A percentile compares a stretch with the other conserved stretches of the same genome.
Conservation (phyloP, 345 rosid species). For the Schrenkiella parvula region DNA sequence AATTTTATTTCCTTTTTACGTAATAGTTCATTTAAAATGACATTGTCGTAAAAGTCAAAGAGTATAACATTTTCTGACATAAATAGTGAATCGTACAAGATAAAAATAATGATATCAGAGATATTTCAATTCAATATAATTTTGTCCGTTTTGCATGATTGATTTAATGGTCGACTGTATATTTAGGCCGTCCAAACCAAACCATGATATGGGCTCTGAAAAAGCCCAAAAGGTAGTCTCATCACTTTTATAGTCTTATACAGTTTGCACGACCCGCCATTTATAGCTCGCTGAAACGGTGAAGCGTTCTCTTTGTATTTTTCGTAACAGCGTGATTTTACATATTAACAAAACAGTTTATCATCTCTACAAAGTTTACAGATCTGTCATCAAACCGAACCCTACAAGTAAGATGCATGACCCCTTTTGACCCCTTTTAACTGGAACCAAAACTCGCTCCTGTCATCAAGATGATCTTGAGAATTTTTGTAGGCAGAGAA, state of each 20-base stretch:
- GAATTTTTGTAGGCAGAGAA: not conserved
- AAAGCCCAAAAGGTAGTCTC: too few relatives aligned
- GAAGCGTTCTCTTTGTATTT: not conserved
- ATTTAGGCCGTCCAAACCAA: not conserved
- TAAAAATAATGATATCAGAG: conserved; percentile 9
- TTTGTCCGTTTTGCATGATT: conserved; percentile 26
- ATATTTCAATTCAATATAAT: not conserved
- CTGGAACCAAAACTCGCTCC: not conserved
- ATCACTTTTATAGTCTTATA: too few relatives aligned
- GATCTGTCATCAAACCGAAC: not conserved
- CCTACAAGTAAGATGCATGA: conserved; percentile 10
- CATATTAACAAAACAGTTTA: conserved; percentile 3
- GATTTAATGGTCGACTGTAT: conserved; percentile 3
- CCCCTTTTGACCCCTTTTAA: not conserved
- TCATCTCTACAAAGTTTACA: not conserved
- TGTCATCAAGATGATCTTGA: not conserved
- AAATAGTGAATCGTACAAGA: conserved; percentile 22
- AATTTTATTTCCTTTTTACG: not conserved
- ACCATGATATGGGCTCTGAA: conserved; percentile 8
- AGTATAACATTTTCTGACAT: conserved; percentile 23
- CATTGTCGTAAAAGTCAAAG: conserved; percentile 16
- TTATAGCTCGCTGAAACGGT: not conserved
- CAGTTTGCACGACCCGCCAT: not conserved
- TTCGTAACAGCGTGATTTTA: not conserved
- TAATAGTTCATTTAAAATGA: not conserved